phyloP scores from a whole-genome alignment of 1,284 basidiomycete genomes.

The Papiliotrema laurentii region DNA sequence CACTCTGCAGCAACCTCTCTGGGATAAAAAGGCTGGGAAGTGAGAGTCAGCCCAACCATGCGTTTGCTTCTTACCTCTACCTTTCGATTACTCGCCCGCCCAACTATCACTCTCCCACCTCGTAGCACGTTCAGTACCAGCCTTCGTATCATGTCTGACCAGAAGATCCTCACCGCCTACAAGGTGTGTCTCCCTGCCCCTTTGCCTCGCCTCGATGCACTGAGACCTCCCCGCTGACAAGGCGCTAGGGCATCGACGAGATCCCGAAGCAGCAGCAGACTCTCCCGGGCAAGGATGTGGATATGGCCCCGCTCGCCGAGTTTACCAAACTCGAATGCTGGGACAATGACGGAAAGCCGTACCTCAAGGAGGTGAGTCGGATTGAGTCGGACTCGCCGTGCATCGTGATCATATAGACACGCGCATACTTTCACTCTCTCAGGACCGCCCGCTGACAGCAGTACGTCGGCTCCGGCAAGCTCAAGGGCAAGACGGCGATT shows the following conservation, averaged over 20 bases:
- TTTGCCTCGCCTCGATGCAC: not conserved
- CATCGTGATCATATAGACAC: too few relatives aligned
- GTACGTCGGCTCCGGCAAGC: conserved; percentile 28
- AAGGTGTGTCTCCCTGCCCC: conserved; percentile 10
- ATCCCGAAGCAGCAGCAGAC: conserved; percentile 48
- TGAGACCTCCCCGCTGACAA: conserved; percentile 1
- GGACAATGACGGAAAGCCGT: conserved; percentile 59
- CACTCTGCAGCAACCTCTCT: too few relatives aligned
- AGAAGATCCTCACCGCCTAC: conserved; percentile 37
- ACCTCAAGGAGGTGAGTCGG: conserved; percentile 50
- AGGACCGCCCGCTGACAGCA: conserved; percentile 1
- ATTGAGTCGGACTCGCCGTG: not conserved
- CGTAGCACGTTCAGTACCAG: not conserved
- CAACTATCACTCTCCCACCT: too few relatives aligned
- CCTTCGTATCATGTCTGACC: not conserved
- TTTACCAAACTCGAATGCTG: conserved; percentile 56
- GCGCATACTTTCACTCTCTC: too few relatives aligned
- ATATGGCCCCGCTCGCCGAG: conserved; percentile 55
- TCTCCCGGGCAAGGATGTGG: conserved; percentile 53
- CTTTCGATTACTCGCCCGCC: too few relatives aligned
- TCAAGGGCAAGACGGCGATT: conserved; percentile 57
- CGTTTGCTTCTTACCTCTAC: too few relatives aligned
- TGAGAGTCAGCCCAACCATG: too few relatives aligned
- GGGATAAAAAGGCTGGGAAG: too few relatives aligned
- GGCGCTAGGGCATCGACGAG: conserved; percentile 20